Evolutionary conservation across 2,329 filamentous ascomycete genomes (phyloP), one percentile per base, ranked within the genome.

Genomic region (Helotiales sp.): DNA sequence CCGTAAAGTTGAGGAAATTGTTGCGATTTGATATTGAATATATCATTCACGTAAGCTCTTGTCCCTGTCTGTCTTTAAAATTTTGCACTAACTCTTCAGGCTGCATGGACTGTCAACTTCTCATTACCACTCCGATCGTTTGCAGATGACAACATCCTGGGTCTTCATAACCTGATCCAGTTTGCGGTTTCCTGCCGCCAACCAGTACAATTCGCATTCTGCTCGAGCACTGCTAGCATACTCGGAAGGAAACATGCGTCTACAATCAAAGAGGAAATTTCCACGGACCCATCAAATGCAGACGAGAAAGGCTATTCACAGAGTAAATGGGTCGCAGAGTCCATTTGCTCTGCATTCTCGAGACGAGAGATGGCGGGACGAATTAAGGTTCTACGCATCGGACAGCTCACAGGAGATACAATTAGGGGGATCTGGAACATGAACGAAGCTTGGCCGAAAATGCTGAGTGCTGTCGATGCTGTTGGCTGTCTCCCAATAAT

Each of bases 51-150:
- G 76, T 84, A 48, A 48, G 33, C 38, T 9, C 13, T 42, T 6
- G 15, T 38, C 25, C 24, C 8, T 4, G n/a, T 7, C 6, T 34
- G 6, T 19, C 38, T 3, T 8, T 13, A 24, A 33, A 29, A 53
- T 17, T 25, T 25, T 30, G 5, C n/a, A 31, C 17, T 22, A 12
- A 47, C 10, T 24, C 3, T 44, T 46, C 46, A 69, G 67, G 61
- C 65, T 22, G 84, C 84, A 19, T 88, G 85, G 85, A 76, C 80
- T 1, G 85, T 88, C 17, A 87, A 88, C 70, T 88, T 88, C 73
- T 80, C 78, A 25, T 74, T 84, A 53, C 76, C 78, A 3, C 73
- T 88, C 1, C 71, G 71, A 36, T 82, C 78, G 58, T 88, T 87
- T 63, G 77, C 42, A 22, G 27, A 75, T 36, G 78, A 82, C 60